Base-by-base conservation (phyloP, 2,329 filamentous ascomycete genomes). In the Exserohilum turcica region DNA sequence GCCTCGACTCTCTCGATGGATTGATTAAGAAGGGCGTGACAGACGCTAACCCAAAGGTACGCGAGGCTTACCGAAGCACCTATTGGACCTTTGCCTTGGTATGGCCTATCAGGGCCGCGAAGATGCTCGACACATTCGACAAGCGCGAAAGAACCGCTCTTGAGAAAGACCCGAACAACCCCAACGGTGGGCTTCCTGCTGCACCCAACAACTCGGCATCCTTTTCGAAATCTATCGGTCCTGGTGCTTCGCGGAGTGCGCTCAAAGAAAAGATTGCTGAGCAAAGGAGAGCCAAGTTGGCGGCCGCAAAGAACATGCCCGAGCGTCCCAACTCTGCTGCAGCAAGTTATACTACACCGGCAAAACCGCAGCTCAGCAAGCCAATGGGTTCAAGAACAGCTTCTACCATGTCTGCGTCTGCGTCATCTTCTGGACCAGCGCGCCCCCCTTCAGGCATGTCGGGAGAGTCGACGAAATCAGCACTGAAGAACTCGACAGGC, bases 21-120 rank as follows among this genome's bases (percentile, higher is more conserved):
- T 91, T 89, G 62, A 85, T 99, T 68, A 92, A 89, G 73, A 95
- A 92, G 71, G 90, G 93, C 0, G 81, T 99, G n/a, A 82, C 81
- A 18, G 94, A 99, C 77, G 82, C 93, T 10, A 96, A 97, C 67
- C 92, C 92, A 6, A 89, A 88, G 27, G 93, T 97, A 39, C 86
- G 94, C 65, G 92, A 96, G 74, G 87, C 86, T 59, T 93, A 90
- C 81, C 86, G 94, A 64, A 83, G 85, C 32, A 90, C 91, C 0
- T 99, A 90, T 74, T 99, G 94, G 94, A 80, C 80, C 0, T 97
- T 92, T 72, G 85, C 86, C 54, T 79, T 79, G 29, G 81, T 91
- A 15, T 97, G 92, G 90, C 88, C 89, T 2, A 82, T 86, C 16
- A 86, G 83, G 68, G 92, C 91, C 33, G 88, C 93, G 67, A 79